Base-by-base conservation (phyloP, 768 basidiomycete species). In the Tylopilus vinaceipallidus region DNA sequence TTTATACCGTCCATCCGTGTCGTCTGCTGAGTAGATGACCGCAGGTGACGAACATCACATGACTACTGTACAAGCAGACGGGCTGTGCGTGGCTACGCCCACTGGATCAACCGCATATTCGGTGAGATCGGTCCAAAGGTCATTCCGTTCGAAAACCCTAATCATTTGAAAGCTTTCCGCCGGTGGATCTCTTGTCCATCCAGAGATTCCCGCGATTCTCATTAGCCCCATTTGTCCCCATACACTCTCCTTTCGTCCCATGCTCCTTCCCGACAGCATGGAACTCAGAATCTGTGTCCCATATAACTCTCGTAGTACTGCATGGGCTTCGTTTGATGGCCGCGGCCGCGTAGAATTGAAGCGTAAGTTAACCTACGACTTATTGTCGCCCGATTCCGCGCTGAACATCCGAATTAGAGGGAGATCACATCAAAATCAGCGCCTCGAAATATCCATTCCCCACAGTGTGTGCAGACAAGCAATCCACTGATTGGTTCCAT, bases 101-200 rank as follows among this genome's bases (percentile, higher is more conserved):
- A 99, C 97, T 0, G 97, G 97, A 4, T 98, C 97, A 29, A 99
- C 97, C 11, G 97, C 97, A 3, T 99, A 99, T 69, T 99, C 97
- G 14, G 91, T 93, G 59, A 39, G 86, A 49, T 32, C 26, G 4
- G 27, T 33, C 43, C 11, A 33, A 42, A 13, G 14, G n/a, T 20
- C 16, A 16, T 37, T 24, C 6, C 17, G n/a, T 42, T 24, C 6
- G 45, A 23, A 43, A 32, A 53, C 42, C 37, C 49, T 61, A 19
- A 60, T 20, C 20, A 33, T 50, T 17, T 49, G 47, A 19, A 60
- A 84, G 81, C 75, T 99, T 19, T 99, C 97, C 26, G 97, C 97
- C 12, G 97, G 97, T 40, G 97, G 97, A 32, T 98, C 95, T 0
- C 83, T 99, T 47, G 95, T 93, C 10, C 95, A 98, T 63, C 97